Evolutionary conservation across 352 stramenopile species (phyloP), one percentile per base, ranked within the genome.

Genomic region (Phytopythium kandeliae): DNA sequence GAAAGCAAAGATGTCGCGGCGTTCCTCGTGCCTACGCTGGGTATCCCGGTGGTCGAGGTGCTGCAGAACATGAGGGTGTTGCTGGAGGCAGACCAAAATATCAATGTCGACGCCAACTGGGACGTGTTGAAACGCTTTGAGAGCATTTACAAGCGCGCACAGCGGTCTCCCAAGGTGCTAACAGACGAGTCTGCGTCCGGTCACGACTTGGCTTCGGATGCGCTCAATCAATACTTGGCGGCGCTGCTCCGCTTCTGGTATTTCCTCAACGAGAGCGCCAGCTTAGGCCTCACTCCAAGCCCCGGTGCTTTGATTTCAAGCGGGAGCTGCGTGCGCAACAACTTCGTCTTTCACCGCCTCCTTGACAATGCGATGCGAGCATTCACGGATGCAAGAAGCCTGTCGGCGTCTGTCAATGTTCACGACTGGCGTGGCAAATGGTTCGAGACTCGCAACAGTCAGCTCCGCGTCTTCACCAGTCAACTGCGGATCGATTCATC

Each of bases 291-390:
- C 5, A 33, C 28, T 33, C 28, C 28, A 33, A n/a, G n/a, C n/a
- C n/a, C n/a, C n/a, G n/a, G n/a, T n/a, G 10, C 28, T 11, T 10
- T 10, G 10, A 33, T 33, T 10, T 5, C 28, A 33, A 37, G 44
- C 25, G 17, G 44, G 2, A 50, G 44, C 44, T 50, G 17, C 21
- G 26, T 50, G 9, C 44, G 44, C 26, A 50, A 36, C 28, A 50
- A 50, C 44, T 50, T 50, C 9, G 44, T 50, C 3, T 50, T 50
- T 28, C 44, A 50, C 17, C 17, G 44, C 3, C 44, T 36, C 11
- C 44, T 50, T 1, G 44, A 50, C 26, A 24, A 6, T 12, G 44
- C 38, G 24, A 8, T 50, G 10, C 19, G 12, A 10, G 10, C 10
- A 10, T 10, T 33, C 28, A 33, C 28, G 10, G 28, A 33, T 10